A percentile compares a stretch with the other conserved stretches of the same genome.
phyloP scores from a whole-genome alignment of 208 protist species.

The Phytomonas sp. region DNA sequence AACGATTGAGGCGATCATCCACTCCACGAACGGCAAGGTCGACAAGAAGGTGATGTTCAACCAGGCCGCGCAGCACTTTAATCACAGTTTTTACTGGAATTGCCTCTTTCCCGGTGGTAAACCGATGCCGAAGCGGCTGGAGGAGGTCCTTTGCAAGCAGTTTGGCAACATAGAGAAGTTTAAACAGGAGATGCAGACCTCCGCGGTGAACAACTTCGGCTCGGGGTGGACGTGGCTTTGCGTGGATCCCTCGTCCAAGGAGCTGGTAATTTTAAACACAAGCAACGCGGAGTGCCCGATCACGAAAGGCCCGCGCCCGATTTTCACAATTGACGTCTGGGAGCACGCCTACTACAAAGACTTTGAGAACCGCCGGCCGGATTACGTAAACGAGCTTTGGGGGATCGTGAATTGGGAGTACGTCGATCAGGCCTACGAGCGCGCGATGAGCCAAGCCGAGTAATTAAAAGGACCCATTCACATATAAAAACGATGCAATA shows the following conservation, averaged over 20 bases:
- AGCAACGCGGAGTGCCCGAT: conserved; percentile 87
- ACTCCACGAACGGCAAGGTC: conserved; percentile 22
- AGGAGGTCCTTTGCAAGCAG: conserved; percentile 48
- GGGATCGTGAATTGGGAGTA: conserved; percentile 86
- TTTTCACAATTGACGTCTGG: conserved; percentile 91
- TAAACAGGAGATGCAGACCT: conserved; percentile 72
- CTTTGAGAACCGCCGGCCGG: conserved; percentile 85
- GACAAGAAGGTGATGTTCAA: conserved; percentile 83
- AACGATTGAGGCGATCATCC: conserved; percentile 78
- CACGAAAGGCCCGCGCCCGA: conserved; percentile 50
- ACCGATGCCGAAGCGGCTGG: conserved; percentile 53
- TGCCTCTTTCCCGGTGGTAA: conserved; percentile 66
- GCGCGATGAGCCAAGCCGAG: conserved; percentile 28
- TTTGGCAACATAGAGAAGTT: conserved; percentile 88
- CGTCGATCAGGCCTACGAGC: conserved; percentile 43
- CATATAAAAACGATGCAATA: conserved; percentile 3
- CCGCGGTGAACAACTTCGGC: conserved; percentile 89
- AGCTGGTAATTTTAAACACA: conserved; percentile 83
- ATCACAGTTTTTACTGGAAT: conserved; percentile 90
- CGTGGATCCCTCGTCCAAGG: conserved; percentile 24
- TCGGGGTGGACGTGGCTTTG: conserved; percentile 94
- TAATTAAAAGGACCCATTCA: not conserved
- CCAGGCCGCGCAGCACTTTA: conserved; percentile 91
- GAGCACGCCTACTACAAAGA: conserved; percentile 95
- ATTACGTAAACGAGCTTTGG: conserved; percentile 88